A percentile compares a stretch with the other conserved stretches of the same genome.
These are phyloP conservation scores for Petunia axillaris DNA, from an alignment of 257 asterid species.

Conservation along the genomic window DNA sequence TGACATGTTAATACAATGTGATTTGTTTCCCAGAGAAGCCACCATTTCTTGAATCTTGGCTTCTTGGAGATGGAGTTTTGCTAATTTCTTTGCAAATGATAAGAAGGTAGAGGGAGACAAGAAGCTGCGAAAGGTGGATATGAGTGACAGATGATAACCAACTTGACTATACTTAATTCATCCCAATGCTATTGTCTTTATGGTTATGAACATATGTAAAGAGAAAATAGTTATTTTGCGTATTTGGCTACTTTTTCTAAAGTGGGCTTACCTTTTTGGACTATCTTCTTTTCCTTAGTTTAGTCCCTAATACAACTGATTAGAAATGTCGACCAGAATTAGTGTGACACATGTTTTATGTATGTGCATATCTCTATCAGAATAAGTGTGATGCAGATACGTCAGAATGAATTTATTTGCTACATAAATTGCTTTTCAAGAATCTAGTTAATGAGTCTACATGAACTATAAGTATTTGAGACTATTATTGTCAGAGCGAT, in stretches of 20 bases:
- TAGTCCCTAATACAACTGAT: not conserved
- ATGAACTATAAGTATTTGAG: not conserved
- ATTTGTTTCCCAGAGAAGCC: slow-evolving; percentile 43
- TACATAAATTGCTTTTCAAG: not conserved
- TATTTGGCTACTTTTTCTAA: not conserved
- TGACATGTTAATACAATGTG: slow-evolving; percentile 29
- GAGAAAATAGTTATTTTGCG: not conserved
- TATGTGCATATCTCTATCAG: not conserved
- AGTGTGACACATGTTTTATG: not conserved
- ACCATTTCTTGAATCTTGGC: slow-evolving; percentile 48
- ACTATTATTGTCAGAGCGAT: too few relatives aligned
- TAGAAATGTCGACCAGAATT: not conserved
- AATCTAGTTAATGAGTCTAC: not conserved
- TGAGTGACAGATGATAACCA: slow-evolving; percentile 37
- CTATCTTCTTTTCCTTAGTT: not conserved
- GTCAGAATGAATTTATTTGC: not conserved
- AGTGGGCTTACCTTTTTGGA: slow-evolving; percentile 8
- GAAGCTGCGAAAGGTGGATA: slow-evolving; percentile 26
- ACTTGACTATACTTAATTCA: slow-evolving; percentile 36
- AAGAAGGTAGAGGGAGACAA: slow-evolving; percentile 20
- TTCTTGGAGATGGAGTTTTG: slow-evolving; percentile 61
- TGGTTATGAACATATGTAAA: slow-evolving; percentile 32
- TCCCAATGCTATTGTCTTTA: slow-evolving; percentile 52
- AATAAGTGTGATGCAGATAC: not conserved
- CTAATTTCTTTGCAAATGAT: slow-evolving; percentile 24